Base-by-base conservation (phyloP, 23 red algal genomes). In the Gracilariopsis chorda region DNA sequence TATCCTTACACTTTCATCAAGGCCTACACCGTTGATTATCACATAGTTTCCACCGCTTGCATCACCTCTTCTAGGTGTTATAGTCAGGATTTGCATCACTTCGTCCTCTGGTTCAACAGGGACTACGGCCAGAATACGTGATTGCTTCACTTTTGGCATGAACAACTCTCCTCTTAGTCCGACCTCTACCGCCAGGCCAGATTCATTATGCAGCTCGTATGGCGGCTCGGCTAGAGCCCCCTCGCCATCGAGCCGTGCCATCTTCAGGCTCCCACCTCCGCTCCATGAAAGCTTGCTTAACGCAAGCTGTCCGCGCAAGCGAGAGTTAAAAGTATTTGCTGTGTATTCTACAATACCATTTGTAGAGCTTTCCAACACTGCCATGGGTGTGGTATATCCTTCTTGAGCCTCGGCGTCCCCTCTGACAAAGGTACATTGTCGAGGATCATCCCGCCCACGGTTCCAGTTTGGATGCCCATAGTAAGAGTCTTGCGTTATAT, bases 381-480 rank as follows among this genome's bases (percentile, higher is more conserved):
- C 58, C 46, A 92, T 42, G 12, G 89, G 78, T 9, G 56, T 60
- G 0, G 89, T 49, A 48, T 78, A 84, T 47, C 67, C 49, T 58
- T 53, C 89, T 2, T 33, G 11, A 45, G 21, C 51, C 7, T 64
- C 61, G 17, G 67, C 69, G 51, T 89, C 58, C 1, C 68, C 68
- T 42, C 69, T 43, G 20, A 89, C 58, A 67, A 68, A 94, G 14
- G 52, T 46, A 72, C 91, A 94, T 40, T 94, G 91, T 13, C 91
- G 80, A 17, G 78, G 79, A 30, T 94, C 91, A 5, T 59, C 61
- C 46, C 91, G 44, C 3, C 45, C 91, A 19, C 91, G 80, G 68
- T 94, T 94, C 80, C 69, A 62, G 52, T 94, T 94, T 0, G 91
- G 91, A 77, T 94, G 91, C 4, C 91, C 91, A n/a, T 94, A 94